Evolutionary conservation across 257 asterid genomes (phyloP).

Genomic region (Przewalskia tangutica): DNA sequence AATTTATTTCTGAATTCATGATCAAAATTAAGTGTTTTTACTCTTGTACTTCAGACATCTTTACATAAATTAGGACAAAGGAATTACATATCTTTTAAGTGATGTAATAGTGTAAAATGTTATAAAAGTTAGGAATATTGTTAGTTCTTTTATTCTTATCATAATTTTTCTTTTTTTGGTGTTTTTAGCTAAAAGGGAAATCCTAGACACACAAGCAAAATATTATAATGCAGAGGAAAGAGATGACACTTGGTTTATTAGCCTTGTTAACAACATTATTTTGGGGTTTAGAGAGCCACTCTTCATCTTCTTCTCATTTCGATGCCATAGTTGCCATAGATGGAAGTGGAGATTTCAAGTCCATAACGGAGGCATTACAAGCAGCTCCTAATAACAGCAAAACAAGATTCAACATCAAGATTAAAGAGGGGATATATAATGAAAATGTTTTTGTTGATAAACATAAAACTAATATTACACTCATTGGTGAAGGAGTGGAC

Average conservation of each 20-base stretch:
- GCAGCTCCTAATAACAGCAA: conserved; percentile 5
- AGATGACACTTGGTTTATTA: not conserved
- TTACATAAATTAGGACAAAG: no score
- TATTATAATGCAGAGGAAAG: not conserved
- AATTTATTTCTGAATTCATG: no score
- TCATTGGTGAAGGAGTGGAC: conserved; percentile 10
- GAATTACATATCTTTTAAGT: not conserved
- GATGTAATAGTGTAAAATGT: not conserved
- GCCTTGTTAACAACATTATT: not conserved
- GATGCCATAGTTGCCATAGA: not conserved
- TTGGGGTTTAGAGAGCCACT: not conserved
- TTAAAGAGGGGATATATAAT: conserved; percentile 4
- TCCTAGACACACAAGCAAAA: not conserved
- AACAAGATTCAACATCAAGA: not conserved
- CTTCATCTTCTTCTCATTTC: not conserved
- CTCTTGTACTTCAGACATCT: no score
- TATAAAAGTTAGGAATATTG: not conserved
- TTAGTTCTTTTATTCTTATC: not conserved
- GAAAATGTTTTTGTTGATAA: not conserved
- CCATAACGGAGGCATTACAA: not conserved
- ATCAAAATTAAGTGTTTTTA: no score
- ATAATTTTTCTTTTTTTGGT: not conserved
- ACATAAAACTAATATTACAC: not conserved
- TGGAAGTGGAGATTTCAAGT: conserved; percentile 7
- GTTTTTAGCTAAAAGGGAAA: not conserved